A percentile compares a stretch with the other conserved stretches of the same genome.
phyloP scores from a whole-genome alignment of 306 rosid genomes.

The Cercis canadensis region DNA sequence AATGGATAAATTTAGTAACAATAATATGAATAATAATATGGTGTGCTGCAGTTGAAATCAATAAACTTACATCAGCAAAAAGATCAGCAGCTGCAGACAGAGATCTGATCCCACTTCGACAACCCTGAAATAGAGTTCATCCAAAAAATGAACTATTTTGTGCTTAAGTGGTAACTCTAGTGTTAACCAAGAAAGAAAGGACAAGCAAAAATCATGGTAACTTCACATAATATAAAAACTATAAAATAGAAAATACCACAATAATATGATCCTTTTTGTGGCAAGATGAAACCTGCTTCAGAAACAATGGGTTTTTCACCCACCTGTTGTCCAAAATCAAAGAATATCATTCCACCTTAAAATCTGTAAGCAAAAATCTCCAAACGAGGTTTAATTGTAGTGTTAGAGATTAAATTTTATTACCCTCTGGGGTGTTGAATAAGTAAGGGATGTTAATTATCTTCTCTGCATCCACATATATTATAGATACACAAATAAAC shows the following conservation, averaged over 20 bases:
- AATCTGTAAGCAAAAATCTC: neutral
- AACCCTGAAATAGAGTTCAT: conserved; percentile 61
- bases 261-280: too few relatives aligned
- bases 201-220: too few relatives aligned
- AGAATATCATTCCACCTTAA: neutral
- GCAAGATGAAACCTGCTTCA: too few relatives aligned
- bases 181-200: too few relatives aligned
- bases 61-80: conserved; percentile 57
- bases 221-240: conserved; percentile 32
- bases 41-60: neutral
- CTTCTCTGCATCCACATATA: conserved; percentile 63
- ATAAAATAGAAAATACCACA: neutral
- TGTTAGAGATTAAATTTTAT: neutral
- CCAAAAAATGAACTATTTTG: conserved; percentile 23
- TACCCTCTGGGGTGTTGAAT: conserved; percentile 74
- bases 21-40: neutral
- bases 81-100: conserved; percentile 69
- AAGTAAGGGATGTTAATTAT: conserved; percentile 75
- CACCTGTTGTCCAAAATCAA: neutral
- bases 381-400: too few relatives aligned
- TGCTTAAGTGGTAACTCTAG: conserved; percentile 52
- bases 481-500: too few relatives aligned
- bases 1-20: too few relatives aligned
- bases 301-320: too few relatives aligned
- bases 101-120: conserved; percentile 87